Conservation (phyloP, 1,284 basidiomycete species). For the Pisolithus thermaeus region DNA sequence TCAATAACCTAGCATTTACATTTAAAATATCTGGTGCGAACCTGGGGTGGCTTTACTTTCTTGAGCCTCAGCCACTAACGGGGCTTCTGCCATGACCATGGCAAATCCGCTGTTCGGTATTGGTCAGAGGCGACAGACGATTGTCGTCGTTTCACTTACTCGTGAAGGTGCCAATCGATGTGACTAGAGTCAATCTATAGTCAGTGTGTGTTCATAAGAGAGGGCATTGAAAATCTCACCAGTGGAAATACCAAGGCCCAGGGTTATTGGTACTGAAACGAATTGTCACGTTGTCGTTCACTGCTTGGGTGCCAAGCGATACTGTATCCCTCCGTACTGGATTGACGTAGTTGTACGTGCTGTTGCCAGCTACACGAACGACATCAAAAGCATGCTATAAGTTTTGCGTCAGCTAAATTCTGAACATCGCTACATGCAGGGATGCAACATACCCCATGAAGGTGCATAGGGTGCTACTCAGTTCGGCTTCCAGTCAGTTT, state of each 20-base stretch:
- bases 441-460: conserved; percentile 32
- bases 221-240: conserved; percentile 8
- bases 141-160: conserved; percentile 4
- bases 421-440: too few relatives aligned
- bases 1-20: background rate
- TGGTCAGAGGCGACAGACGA: background rate
- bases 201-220: conserved; percentile 2
- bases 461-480: conserved; percentile 27
- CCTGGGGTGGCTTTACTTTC: background rate
- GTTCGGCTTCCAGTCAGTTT: background rate
- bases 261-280: conserved; percentile 30
- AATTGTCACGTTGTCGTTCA: conserved; percentile 32
- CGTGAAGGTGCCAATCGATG: conserved; percentile 23
- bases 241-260: conserved; percentile 23
- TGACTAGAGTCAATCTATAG: conserved; percentile 6
- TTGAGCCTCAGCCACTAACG: background rate
- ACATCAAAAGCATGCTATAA: conserved; percentile 34
- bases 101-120: conserved; percentile 8
- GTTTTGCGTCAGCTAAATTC: background rate
- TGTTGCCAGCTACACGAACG: conserved; percentile 31
- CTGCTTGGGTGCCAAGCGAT: conserved; percentile 19
- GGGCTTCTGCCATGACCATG: conserved; percentile 8
- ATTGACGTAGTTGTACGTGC: conserved; percentile 31
- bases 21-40: background rate
- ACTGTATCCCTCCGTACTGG: conserved; percentile 33